Evolutionary conservation across 352 stramenopile species (phyloP).

Genomic region (Thalassiosira mediterranea): DNA sequence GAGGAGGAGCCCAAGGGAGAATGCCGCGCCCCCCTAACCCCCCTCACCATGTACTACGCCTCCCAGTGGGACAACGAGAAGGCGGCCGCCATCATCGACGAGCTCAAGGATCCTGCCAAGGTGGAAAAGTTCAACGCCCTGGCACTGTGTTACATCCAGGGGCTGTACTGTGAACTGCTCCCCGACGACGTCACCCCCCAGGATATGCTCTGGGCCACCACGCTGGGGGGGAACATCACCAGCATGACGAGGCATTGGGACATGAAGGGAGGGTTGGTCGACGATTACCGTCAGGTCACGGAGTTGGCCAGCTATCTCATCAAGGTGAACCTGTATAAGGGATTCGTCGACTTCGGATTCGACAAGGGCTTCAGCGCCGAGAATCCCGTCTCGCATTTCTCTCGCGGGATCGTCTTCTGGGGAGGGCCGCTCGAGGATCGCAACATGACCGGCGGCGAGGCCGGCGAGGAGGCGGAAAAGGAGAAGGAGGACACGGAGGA

Average conservation of each 20-base stretch:
- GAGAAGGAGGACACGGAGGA: conserved; percentile 30
- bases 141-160: conserved; percentile 24
- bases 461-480: conserved; percentile 6
- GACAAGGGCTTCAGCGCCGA: conserved; percentile 40
- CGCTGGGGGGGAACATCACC: conserved; percentile 29
- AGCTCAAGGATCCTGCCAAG: conserved; percentile 43
- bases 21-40: conserved; percentile 36
- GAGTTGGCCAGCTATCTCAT: conserved; percentile 47
- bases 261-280: conserved; percentile 42
- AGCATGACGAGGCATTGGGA: conserved; percentile 41
- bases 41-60: conserved; percentile 59
- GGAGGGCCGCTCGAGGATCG: conserved; percentile 42
- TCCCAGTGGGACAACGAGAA: conserved; percentile 42
- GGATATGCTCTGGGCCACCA: conserved; percentile 19
- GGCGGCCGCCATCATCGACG: conserved; percentile 42
- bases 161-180: conserved; percentile 36
- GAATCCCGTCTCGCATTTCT: conserved; percentile 47
- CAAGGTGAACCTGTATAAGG: conserved; percentile 41
- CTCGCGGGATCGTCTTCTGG: conserved; percentile 57
- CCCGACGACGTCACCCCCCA: conserved; percentile 5
- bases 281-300: conserved; percentile 52
- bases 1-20: conserved; percentile 15
- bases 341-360: conserved; percentile 49
- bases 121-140: conserved; percentile 41
- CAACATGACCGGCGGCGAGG: conserved; percentile 3